These are phyloP conservation scores for Paramecium tetraurelia DNA, from an alignment of 73 alveolate genomes.

Conservation along the genomic window DNA sequence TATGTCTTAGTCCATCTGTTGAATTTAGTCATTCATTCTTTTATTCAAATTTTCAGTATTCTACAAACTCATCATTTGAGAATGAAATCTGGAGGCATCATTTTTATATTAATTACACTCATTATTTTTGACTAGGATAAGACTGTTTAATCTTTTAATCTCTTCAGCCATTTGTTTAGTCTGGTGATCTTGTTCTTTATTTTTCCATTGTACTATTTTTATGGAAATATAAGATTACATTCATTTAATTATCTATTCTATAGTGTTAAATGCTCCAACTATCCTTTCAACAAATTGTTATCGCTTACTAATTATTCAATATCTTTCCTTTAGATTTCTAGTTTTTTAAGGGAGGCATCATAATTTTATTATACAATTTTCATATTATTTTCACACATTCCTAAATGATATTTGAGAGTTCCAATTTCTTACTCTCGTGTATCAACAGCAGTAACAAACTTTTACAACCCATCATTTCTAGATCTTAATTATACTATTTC, in stretches of 20 bases:
- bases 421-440: slow-evolving; percentile 22
- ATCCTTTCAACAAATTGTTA: not conserved
- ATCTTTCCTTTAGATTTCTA: not conserved
- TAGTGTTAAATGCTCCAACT: not conserved
- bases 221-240: not conserved
- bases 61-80: not conserved
- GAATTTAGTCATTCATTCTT: not conserved
- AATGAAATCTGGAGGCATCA: slow-evolving; percentile 26
- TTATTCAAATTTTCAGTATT: not conserved
- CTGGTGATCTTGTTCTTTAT: not conserved
- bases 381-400: slow-evolving; percentile 5
- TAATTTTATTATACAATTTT: not conserved
- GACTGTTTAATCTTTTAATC: not conserved
- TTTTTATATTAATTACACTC: slow-evolving; percentile 6
- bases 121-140: not conserved
- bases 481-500: slow-evolving; percentile 9
- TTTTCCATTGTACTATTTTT: not conserved
- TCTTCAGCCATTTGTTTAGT: not conserved
- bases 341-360: not conserved
- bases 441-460: slow-evolving; percentile 23
- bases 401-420: not conserved
- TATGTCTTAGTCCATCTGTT: not conserved
- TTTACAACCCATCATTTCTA: slow-evolving; percentile 26
- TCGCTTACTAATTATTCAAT: not conserved
- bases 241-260: slow-evolving; percentile 24